These are phyloP conservation scores for Colletotrichum cordylinicola DNA, from an alignment of 2,329 filamentous ascomycete genomes.

Conservation along the genomic window DNA sequence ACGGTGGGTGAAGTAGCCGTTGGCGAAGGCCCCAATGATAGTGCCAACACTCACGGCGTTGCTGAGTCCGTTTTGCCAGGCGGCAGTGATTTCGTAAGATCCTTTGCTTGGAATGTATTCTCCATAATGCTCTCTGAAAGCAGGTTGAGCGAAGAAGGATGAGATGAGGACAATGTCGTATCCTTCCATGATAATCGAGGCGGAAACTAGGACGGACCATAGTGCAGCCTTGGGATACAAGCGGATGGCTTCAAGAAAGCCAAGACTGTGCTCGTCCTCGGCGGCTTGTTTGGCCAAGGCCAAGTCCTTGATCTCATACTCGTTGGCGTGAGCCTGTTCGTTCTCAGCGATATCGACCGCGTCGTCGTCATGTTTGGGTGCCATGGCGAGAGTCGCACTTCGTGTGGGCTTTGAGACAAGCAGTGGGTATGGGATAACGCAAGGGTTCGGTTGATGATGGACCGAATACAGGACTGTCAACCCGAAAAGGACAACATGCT, in stretches of 20 bases:
- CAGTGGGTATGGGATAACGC: neutral
- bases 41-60: conserved; percentile 50
- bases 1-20: conserved; percentile 49
- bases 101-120: conserved; percentile 16
- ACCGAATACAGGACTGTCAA: neutral
- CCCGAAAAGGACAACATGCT: neutral
- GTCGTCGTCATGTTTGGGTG: neutral
- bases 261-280: conserved; percentile 58
- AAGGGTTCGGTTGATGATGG: neutral
- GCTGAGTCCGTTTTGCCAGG: conserved; percentile 56
- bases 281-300: neutral
- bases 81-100: conserved; percentile 45
- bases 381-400: neutral
- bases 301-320: neutral
- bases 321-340: neutral
- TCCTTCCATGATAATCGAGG: conserved; percentile 49
- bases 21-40: conserved; percentile 52
- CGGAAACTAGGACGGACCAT: conserved; percentile 40
- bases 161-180: conserved; percentile 39
- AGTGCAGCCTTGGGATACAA: conserved; percentile 33
- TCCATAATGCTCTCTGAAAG: conserved; percentile 35
- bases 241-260: conserved; percentile 42
- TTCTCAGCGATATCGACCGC: neutral
- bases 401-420: neutral
- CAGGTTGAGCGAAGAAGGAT: conserved; percentile 41